Evolutionary conservation across 1,284 basidiomycete species (phyloP).

Genomic region (Puccinia horiana): DNA sequence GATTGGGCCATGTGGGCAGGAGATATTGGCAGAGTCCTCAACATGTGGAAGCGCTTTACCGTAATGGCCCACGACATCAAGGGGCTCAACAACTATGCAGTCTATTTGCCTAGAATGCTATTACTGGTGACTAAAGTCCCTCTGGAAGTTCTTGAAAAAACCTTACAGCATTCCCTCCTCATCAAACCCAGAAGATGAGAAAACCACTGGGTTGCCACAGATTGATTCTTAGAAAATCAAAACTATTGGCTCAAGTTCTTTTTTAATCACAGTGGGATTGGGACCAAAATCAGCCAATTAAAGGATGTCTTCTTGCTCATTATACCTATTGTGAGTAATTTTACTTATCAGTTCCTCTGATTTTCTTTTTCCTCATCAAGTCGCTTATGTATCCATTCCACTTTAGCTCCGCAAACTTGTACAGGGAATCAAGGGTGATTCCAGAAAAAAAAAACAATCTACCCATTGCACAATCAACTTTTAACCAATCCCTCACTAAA

Average conservation of each 20-base stretch:
- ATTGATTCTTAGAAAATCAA: background rate
- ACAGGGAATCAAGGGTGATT: background rate
- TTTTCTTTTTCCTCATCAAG: too few species aligned
- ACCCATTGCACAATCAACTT: background rate
- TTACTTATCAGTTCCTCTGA: background rate
- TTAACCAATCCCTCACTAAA: background rate
- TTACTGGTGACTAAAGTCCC: background rate
- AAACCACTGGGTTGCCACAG: background rate
- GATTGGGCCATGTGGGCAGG: background rate
- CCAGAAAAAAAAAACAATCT: background rate
- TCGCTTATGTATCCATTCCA: too few species aligned
- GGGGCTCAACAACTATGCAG: background rate
- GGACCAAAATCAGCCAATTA: background rate
- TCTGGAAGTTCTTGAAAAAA: background rate
- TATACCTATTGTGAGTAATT: background rate
- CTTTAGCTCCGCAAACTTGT: background rate
- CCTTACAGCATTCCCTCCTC: background rate
- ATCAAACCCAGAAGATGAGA: background rate
- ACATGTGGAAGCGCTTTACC: background rate
- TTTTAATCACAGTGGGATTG: conserved; percentile 2
- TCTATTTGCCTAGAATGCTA: background rate
- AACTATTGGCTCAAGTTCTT: conserved; percentile 22
- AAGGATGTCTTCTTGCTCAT: background rate
- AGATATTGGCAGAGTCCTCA: background rate
- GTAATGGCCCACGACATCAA: background rate